A percentile compares a stretch with the other conserved stretches of the same genome.
Evolutionary conservation across 768 basidiomycete species (phyloP).

Genomic region (Cystofilobasidium bisporidii): DNA sequence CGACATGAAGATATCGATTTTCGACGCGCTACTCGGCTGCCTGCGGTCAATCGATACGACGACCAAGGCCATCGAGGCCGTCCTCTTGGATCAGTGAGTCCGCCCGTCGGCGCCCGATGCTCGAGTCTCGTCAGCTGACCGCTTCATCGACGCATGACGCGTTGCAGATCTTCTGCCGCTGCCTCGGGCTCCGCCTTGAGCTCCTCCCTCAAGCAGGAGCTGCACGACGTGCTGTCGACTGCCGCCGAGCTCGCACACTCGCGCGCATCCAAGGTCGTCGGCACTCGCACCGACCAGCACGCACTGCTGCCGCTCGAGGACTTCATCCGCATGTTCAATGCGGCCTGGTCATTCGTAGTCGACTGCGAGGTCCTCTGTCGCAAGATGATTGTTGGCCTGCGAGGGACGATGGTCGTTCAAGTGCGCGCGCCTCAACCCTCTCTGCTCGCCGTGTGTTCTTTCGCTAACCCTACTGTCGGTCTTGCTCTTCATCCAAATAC

Average conservation of each 20-base stretch:
- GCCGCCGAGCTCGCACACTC: conserved; percentile 78
- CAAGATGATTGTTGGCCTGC: conserved; percentile 83
- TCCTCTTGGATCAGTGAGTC: conserved; percentile 32
- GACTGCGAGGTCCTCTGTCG: conserved; percentile 73
- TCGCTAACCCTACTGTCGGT: background rate
- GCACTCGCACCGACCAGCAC: conserved; percentile 68
- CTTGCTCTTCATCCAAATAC: background rate
- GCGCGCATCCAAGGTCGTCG: conserved; percentile 67
- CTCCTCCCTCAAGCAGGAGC: conserved; percentile 42
- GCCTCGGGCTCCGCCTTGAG: background rate
- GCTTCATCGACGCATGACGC: background rate
- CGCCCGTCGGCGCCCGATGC: too few species aligned
- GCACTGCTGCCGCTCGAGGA: conserved; percentile 58
- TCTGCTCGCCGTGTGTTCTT: too few species aligned
- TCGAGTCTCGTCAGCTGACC: background rate
- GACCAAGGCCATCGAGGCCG: conserved; percentile 42
- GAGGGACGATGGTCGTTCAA: conserved; percentile 77
- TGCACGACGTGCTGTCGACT: conserved; percentile 65
- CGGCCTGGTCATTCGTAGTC: conserved; percentile 83
- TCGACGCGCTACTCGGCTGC: conserved; percentile 53
- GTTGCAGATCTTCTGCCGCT: background rate
- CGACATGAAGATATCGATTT: conserved; percentile 53
- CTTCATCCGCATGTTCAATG: conserved; percentile 72
- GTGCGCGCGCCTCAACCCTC: conserved; percentile 41
- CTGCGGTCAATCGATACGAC: conserved; percentile 55